Evolutionary conservation across 2,329 filamentous ascomycete species (phyloP).

Genomic region (Diaporthe sp.): DNA sequence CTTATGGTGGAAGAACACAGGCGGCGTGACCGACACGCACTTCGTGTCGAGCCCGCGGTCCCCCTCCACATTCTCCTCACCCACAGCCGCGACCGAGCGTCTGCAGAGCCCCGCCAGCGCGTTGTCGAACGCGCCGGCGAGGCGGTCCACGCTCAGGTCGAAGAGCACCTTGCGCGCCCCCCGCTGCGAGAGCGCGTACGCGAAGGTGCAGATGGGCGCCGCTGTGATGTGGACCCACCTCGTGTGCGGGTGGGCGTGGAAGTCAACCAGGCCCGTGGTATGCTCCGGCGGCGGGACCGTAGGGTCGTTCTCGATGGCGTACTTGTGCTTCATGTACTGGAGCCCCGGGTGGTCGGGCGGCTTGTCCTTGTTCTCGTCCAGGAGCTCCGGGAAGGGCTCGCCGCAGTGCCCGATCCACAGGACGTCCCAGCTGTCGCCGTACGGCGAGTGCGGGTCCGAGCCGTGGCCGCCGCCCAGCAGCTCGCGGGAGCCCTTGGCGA

Average conservation of each 20-base stretch:
- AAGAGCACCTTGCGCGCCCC: slow-evolving; percentile 51
- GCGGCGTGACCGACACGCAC: slow-evolving; percentile 51
- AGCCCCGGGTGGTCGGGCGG: slow-evolving; percentile 41
- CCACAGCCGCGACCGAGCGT: slow-evolving; percentile 44
- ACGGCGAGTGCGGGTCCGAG: slow-evolving; percentile 47
- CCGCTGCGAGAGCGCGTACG: slow-evolving; percentile 50
- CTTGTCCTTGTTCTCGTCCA: slow-evolving; percentile 43
- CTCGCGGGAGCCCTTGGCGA: slow-evolving; percentile 35
- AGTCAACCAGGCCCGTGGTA: slow-evolving; percentile 47
- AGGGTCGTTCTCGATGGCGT: slow-evolving; percentile 43
- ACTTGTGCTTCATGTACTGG: slow-evolving; percentile 45
- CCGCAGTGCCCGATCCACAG: slow-evolving; percentile 66
- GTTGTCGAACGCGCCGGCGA: slow-evolving; percentile 50
- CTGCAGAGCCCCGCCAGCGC: slow-evolving; percentile 53
- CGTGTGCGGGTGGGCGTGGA: slow-evolving; percentile 39
- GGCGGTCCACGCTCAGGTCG: slow-evolving; percentile 50
- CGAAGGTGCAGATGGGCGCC: slow-evolving; percentile 44
- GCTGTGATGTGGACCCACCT: slow-evolving; percentile 31
- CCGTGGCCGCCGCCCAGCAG: slow-evolving; percentile 38
- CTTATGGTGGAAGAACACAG: slow-evolving; percentile 51
- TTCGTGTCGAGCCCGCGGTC: slow-evolving; percentile 40
- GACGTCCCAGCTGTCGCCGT: slow-evolving; percentile 65
- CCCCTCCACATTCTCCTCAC: slow-evolving; percentile 24
- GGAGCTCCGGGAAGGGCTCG: slow-evolving; percentile 46
- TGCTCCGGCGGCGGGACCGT: slow-evolving; percentile 45